Base-by-base conservation (phyloP, 2,329 filamentous ascomycete genomes). In the Magnaporthales sp. region DNA sequence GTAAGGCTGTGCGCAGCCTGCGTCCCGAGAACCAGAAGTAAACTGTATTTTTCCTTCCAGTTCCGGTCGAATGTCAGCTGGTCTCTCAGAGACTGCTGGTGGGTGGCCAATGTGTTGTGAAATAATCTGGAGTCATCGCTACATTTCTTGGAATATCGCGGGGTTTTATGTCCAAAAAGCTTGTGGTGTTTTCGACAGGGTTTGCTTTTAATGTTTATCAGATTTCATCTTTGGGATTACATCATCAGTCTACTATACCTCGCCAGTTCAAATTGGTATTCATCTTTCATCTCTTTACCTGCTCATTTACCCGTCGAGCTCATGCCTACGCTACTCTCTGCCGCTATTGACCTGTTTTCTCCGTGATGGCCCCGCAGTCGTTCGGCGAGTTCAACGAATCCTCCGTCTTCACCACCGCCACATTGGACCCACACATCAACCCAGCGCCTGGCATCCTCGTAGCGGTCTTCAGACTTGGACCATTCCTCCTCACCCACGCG, bases 1-100 rank as follows among this genome's bases (percentile, higher is more conserved):
- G 95, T 80, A 98, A 97, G 89, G 92, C 95, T 75, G 95, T 99
- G 76, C 91, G 94, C 74, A 84, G 87, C 76, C 90, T 95, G 77
- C 91, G 91, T 77, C 91, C 91, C 73, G 91, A 95, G 86, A 94
- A 94, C 86, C 87, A 91, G 81, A 89, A 91, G 81, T 91, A 89
- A 83, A 69, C 63, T 60, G 24, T 15, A n/a, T 7, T n/a, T 46
- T 22, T 63, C 3, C 24, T 15, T 19, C 56, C 19, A 60, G 13
- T 29, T 27, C 24, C 56, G 56, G 56, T 27, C 27, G 24, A 27
- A 60, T 29, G 1, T 19, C 19, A 51, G 38, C 19, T 4, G 38
- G n/a, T 51, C 38, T 51, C 38, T 51, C n/a, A 51, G 15, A 51
- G 38, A 51, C 19, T 51, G 38, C 19, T 51, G 38, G 5, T 51